A percentile compares a stretch with the other conserved stretches of the same genome.
Evolutionary conservation across 2,329 filamentous ascomycete species (phyloP).

Genomic region (Pseudogymnoascus sp.): DNA sequence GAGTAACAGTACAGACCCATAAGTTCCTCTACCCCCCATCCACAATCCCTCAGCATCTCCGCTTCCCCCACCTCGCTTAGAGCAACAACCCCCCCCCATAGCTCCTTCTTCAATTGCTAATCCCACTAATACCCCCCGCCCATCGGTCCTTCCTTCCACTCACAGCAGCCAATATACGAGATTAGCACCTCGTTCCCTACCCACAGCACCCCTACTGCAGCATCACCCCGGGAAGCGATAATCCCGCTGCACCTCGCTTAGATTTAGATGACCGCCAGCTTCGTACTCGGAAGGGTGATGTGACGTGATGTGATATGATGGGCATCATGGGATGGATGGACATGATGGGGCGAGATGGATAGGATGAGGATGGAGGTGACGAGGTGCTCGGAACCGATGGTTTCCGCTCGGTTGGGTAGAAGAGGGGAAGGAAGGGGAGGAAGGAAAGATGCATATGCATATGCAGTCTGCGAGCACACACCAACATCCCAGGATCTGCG

Average conservation of each 20-base stretch:
- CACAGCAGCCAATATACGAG: background rate
- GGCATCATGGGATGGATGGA: background rate
- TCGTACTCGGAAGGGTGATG: background rate
- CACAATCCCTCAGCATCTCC: background rate
- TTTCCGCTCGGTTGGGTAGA: background rate
- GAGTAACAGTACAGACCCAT: background rate
- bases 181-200: background rate
- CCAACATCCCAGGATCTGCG: background rate
- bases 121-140: background rate
- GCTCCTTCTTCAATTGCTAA: background rate
- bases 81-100: background rate
- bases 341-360: background rate
- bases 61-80: background rate
- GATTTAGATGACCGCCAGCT: background rate
- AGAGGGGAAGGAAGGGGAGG: background rate
- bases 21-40: background rate
- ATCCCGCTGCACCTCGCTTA: conserved; percentile 3
- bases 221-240: background rate
- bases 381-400: background rate
- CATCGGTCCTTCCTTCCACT: background rate
- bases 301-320: background rate
- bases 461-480: background rate
- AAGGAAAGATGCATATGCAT: background rate
- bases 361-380: background rate
- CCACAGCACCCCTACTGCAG: background rate